Conservation (phyloP, 257 asterid species). For the Hygrophila difformis region DNA sequence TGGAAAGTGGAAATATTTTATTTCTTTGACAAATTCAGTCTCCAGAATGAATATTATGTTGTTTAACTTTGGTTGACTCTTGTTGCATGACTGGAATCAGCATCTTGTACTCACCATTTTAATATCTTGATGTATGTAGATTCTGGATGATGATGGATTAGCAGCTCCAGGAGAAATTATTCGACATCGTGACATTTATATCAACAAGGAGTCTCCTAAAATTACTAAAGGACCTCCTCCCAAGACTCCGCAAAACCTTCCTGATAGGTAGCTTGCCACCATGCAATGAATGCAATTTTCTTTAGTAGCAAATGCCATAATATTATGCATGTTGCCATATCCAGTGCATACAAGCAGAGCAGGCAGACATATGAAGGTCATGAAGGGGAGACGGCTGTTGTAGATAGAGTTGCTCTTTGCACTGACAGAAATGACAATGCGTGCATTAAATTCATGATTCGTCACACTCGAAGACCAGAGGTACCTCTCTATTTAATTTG, state of each 20-base stretch:
- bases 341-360: slow-evolving; percentile 51
- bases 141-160: slow-evolving; percentile 86
- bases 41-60: no score
- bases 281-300: slow-evolving; percentile 10
- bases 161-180: slow-evolving; percentile 95
- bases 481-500: slow-evolving; percentile 23
- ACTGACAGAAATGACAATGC: slow-evolving; percentile 58
- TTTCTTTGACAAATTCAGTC: no score
- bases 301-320: slow-evolving; percentile 6
- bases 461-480: slow-evolving; percentile 99
- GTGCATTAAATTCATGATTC: slow-evolving; percentile 71
- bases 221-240: slow-evolving; percentile 30
- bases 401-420: slow-evolving; percentile 78
- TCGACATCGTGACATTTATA: slow-evolving; percentile 51
- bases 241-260: slow-evolving; percentile 22
- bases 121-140: slow-evolving; percentile 32
- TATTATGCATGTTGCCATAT: slow-evolving; percentile 16
- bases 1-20: no score
- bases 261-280: slow-evolving; percentile 43
- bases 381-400: slow-evolving; percentile 72
- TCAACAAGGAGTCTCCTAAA: slow-evolving; percentile 67
- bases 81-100: slow-evolving; percentile 4
- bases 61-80: no score
- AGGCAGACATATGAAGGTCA: slow-evolving; percentile 55
- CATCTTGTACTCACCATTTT: slow-evolving; percentile 7